phyloP scores from a whole-genome alignment of 2,329 filamentous ascomycete species.

The Parascedosporium putredinis region DNA sequence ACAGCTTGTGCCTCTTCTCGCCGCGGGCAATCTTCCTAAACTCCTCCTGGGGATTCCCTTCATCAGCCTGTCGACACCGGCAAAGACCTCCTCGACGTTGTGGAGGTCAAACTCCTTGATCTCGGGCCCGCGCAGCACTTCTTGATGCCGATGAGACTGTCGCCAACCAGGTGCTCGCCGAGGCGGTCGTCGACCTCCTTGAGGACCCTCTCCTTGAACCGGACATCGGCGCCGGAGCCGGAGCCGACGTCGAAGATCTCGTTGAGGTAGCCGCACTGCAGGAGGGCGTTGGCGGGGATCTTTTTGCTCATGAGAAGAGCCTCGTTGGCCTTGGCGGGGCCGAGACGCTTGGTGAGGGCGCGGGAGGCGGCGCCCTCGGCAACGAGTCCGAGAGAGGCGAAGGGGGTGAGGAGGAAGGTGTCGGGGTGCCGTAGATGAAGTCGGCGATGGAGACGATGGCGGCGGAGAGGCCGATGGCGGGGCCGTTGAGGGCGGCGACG shows the following conservation, averaged over 20 bases:
- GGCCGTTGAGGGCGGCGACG: constrained; percentile 82
- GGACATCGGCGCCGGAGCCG: constrained; percentile 49
- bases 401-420: constrained; percentile 82
- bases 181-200: constrained; percentile 71
- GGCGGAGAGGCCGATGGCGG: constrained; percentile 78
- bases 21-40: constrained; percentile 77
- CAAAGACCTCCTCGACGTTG: constrained; percentile 77
- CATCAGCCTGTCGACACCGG: constrained; percentile 70
- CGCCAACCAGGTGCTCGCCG: constrained; percentile 68
- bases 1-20: constrained; percentile 92
- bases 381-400: constrained; percentile 80
- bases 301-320: constrained; percentile 83
- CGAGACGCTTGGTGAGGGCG: constrained; percentile 71
- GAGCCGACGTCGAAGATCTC: constrained; percentile 54
- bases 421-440: constrained; percentile 79
- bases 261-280: constrained; percentile 74
- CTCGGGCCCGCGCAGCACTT: constrained; percentile 66
- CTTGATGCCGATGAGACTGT: constrained; percentile 78
- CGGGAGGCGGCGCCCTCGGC: constrained; percentile 75
- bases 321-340: constrained; percentile 76
- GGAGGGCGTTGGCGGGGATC: constrained; percentile 62
- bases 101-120: constrained; percentile 62
- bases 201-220: constrained; percentile 63
- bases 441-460: constrained; percentile 76
- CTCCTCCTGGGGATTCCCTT: constrained; percentile 78